Evolutionary conservation across 805 yeast genomes (phyloP), one percentile per base, ranked within the genome.

Genomic region (Metschnikowia rubicola): DNA sequence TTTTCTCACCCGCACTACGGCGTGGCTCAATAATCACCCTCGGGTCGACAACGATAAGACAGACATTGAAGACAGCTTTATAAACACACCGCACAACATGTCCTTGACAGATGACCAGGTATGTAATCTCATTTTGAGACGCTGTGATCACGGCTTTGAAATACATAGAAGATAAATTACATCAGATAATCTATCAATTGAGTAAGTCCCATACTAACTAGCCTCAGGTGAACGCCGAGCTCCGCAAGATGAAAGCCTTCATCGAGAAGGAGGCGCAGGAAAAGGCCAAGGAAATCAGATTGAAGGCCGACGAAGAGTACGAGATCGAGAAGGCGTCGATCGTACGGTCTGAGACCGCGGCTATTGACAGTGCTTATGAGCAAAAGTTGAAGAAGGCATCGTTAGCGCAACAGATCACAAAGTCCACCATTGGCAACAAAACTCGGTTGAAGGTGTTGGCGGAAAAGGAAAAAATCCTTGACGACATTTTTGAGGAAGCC

Each of bases 211-310:
- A 29, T 44, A 39, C 43, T 40, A 45, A 45, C 44, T 10, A 8
- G 26, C 26, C 26, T 4, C 47, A 91, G 90, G 98, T 92, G 58
- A 90, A 86, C 64, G 89, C 89, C 60, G 99, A 94, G 77, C 87
- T 94, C 70, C 84, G 84, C 68, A 94, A 94, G 78, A 94, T 94
- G 97, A 96, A 92, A 67, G 91, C 95, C 65, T 94, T 94, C 83
- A 94, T 94, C 80, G 88, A 86, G 74, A 94, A 92, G 80, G 99
- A 94, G 75, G 99, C 99, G 35, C 96, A 91, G 63, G 99, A 94
- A 70, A 94, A 94, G 75, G 97, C 98, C 57, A 88, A 88, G 68
- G 99, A 94, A 71, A 90, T 94, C 64, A 84, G 79, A 66, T 77
- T 94, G 62, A 95, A 94, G 76, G 97, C 98, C 37, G 96, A 95